Evolutionary conservation across 2,329 filamentous ascomycete genomes (phyloP).

Genomic region (Pestalotiopsis sp.): DNA sequence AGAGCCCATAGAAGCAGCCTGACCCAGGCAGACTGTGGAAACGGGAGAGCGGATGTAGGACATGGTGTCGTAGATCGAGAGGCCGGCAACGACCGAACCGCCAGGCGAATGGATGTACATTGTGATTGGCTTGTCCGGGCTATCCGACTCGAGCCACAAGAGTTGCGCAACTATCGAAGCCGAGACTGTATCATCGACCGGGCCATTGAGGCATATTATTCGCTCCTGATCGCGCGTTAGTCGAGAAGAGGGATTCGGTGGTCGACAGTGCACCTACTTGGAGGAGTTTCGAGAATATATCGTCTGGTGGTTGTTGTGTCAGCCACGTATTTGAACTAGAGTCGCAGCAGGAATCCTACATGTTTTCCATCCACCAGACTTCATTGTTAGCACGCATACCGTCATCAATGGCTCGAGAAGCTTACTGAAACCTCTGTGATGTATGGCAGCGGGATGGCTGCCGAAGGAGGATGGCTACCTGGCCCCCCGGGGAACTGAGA

Average conservation of each 20-base stretch:
- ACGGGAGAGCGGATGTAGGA: constrained; percentile 92
- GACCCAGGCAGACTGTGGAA: constrained; percentile 91
- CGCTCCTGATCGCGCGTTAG: constrained; percentile 64
- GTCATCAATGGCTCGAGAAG: constrained; percentile 14
- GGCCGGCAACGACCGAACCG: constrained; percentile 83
- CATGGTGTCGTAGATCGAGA: constrained; percentile 99
- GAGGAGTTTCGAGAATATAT: constrained; percentile 80
- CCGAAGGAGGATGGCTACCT: constrained; percentile 30
- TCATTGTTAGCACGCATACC: constrained; percentile 31
- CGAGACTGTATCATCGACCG: constrained; percentile 86
- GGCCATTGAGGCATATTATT: constrained; percentile 90
- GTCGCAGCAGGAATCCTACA: constrained; percentile 54
- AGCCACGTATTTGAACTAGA: constrained; percentile 33
- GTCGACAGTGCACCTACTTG: constrained; percentile 55
- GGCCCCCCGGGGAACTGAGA: constrained; percentile 41
- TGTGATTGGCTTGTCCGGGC: constrained; percentile 90
- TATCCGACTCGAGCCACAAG: constrained; percentile 96
- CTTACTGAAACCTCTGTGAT: constrained; percentile 59
- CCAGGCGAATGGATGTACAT: constrained; percentile 98
- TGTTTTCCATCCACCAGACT: constrained; percentile 78
- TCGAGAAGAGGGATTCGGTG: constrained; percentile 17
- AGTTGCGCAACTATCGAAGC: constrained; percentile 96
- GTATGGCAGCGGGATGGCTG: constrained; percentile 58
- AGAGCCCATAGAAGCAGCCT: constrained; percentile 93
- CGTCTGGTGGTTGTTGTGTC: constrained; percentile 53